Evolutionary conservation across 1,284 basidiomycete genomes (phyloP), one percentile per base, ranked within the genome.

Genomic region (Ceratobasidium sp.): DNA sequence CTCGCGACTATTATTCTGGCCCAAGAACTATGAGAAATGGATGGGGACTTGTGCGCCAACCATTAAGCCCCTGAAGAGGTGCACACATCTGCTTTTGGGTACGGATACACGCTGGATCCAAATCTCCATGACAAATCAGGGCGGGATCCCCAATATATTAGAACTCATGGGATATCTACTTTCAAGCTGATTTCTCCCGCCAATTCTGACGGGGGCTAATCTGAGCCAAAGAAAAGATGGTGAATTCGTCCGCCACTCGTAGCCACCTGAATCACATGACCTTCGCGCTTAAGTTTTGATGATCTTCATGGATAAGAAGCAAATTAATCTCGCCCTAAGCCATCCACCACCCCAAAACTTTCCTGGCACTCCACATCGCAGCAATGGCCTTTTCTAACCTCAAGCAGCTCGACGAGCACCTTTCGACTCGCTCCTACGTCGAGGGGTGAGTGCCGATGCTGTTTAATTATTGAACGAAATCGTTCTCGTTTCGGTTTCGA

Each of bases 361-460:
- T 43, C 51, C 41, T 49, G n/a, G n/a, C 51, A 27, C n/a, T 37
- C 65, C 37, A 41, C 37, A 22, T 46, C 22, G 46, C 53, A 71
- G 37, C 66, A 69, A 76, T 76, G 76, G 76, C 76, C 59, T 76
- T 76, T 69, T 73, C 85, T 80, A 87, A 94, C 84, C 86, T 95
- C 79, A 81, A 84, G 68, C 90, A 91, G 79, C 92, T 98, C 81
- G 93, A 97, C 81, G 81, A 90, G 77, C 93, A 96, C 87, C 92
- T 98, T 80, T 82, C 89, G 74, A 88, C 89, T 80, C 88, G 93
- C 82, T 94, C 94, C 76, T 98, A 97, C 84, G 86, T 97, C 75
- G 93, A 96, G 83, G 95, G 95, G 95, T 97, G 78, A 90, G 93
- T 88, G 56, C 51, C 54, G 75, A 54, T 53, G 74, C 75, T 51